Conservation (phyloP, 495 filamentous ascomycete species). For the Polyplosphaeria fusca region DNA sequence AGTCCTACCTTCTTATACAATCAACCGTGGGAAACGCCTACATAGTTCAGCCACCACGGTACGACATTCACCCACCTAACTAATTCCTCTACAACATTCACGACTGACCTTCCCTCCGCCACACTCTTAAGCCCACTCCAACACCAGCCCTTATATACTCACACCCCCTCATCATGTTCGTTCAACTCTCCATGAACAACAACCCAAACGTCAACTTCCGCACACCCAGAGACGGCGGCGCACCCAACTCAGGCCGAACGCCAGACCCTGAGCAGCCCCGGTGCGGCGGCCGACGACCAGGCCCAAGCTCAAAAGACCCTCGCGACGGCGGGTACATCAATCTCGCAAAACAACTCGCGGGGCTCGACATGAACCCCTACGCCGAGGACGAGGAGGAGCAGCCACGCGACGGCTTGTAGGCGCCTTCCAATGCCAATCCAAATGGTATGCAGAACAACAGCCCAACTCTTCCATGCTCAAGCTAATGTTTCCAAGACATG, state of each 20-base stretch:
- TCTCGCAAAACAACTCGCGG: neutral
- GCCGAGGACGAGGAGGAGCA: slow-evolving; percentile 1
- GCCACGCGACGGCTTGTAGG: slow-evolving; percentile 27
- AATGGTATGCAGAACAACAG: too few relatives aligned
- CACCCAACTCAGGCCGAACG: slow-evolving; percentile 10
- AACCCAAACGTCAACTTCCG: neutral
- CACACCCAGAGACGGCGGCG: slow-evolving; percentile 25
- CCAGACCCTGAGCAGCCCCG: neutral
- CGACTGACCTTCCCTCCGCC: too few relatives aligned
- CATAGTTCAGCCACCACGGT: neutral
- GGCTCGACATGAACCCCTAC: neutral
- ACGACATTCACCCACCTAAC: slow-evolving; percentile 1
- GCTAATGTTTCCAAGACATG: too few relatives aligned
- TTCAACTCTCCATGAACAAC: too few relatives aligned
- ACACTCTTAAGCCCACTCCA: too few relatives aligned
- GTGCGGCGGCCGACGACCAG: neutral
- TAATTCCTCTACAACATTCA: neutral
- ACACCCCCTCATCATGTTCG: too few relatives aligned
- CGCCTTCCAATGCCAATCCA: too few relatives aligned
- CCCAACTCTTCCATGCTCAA: too few relatives aligned
- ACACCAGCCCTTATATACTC: neutral
- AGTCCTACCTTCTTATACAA: neutral
- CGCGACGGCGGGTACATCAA: too few relatives aligned
- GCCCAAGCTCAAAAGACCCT: too few relatives aligned
- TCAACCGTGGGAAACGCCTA: slow-evolving; percentile 6